Percentiles rank a stretch among this genome's conserved stretches.
phyloP scores from a whole-genome alignment of 1,284 basidiomycete genomes.

The Neonothopanus nambi region DNA sequence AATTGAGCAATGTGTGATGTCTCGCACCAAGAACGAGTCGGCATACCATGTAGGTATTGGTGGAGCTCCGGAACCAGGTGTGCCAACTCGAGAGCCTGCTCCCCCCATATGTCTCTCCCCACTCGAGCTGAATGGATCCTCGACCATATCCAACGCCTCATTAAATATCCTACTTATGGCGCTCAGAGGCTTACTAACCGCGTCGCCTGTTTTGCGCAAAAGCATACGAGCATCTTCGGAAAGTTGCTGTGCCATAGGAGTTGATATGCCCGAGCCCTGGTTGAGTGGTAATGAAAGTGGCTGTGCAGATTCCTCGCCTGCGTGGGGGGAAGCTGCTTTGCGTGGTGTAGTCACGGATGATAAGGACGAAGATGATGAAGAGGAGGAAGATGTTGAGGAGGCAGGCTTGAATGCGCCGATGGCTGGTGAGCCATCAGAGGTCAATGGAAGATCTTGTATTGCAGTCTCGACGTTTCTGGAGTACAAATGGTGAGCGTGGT shows the following conservation, averaged over 20 bases:
- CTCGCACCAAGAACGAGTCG: background rate
- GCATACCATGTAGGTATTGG: conserved; percentile 59
- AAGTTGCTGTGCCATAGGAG: conserved; percentile 9
- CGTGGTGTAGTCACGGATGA: conserved; percentile 11
- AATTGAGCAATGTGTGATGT: background rate
- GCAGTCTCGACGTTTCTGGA: conserved; percentile 80
- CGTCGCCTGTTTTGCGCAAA: conserved; percentile 86
- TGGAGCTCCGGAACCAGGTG: conserved; percentile 4
- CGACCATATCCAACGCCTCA: conserved; percentile 66
- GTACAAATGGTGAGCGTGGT: background rate
- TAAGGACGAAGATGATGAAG: conserved; percentile 24
- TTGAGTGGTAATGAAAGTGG: conserved; percentile 66
- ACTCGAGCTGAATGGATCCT: conserved; percentile 38
- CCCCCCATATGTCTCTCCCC: conserved; percentile 2
- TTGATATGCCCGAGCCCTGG: background rate
- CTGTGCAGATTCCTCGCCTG: conserved; percentile 85
- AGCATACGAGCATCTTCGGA: conserved; percentile 76
- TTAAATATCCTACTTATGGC: conserved; percentile 87
- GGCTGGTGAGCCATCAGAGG: conserved; percentile 38
- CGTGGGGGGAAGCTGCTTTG: conserved; percentile 44
- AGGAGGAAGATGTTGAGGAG: conserved; percentile 27
- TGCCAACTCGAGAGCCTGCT: conserved; percentile 1
- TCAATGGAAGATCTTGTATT: conserved; percentile 70
- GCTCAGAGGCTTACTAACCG: conserved; percentile 83
- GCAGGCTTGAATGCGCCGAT: background rate